Percentiles rank a stretch among this genome's conserved stretches.
These are phyloP conservation scores for Strobilomyces confusus DNA, from an alignment of 768 basidiomycete species.

Conservation along the genomic window DNA sequence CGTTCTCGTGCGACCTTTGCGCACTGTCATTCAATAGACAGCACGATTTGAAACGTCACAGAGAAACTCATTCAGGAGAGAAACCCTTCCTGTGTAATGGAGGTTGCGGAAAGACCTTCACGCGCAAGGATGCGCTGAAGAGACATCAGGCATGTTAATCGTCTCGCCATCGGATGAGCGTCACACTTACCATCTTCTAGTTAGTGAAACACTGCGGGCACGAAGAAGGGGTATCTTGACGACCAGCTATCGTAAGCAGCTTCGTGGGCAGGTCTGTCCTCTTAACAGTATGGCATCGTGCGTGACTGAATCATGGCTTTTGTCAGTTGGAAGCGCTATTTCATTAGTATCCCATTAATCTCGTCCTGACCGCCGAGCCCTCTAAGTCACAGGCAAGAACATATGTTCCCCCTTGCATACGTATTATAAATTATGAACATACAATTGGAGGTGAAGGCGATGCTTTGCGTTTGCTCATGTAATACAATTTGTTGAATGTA, in stretches of 20 bases:
- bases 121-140: conserved; percentile 82
- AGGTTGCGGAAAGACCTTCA: conserved; percentile 84
- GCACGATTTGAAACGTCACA: conserved; percentile 81
- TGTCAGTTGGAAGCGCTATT: conserved; percentile 17
- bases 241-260: conserved; percentile 16
- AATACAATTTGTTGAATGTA: conserved; percentile 23
- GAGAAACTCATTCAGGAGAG: conserved; percentile 82
- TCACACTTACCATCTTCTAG: conserved; percentile 34
- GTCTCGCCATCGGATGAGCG: conserved; percentile 1
- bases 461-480: conserved; percentile 16
- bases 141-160: conserved; percentile 65
- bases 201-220: conserved; percentile 78
- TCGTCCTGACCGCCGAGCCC: conserved; percentile 15
- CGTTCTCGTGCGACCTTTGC: conserved; percentile 69
- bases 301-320: conserved; percentile 19
- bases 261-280: conserved; percentile 14
- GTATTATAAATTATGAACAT: conserved; percentile 29
- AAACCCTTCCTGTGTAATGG: conserved; percentile 83
- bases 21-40: conserved; percentile 81
- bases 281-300: conserved; percentile 8
- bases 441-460: conserved; percentile 3
- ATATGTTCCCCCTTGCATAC: conserved; percentile 24
- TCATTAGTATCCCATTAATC: conserved; percentile 26
- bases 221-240: conserved; percentile 45
- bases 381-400: conserved; percentile 14